Conservation (phyloP, 305 asterid genomes). For the Ajuga reptans region DNA sequence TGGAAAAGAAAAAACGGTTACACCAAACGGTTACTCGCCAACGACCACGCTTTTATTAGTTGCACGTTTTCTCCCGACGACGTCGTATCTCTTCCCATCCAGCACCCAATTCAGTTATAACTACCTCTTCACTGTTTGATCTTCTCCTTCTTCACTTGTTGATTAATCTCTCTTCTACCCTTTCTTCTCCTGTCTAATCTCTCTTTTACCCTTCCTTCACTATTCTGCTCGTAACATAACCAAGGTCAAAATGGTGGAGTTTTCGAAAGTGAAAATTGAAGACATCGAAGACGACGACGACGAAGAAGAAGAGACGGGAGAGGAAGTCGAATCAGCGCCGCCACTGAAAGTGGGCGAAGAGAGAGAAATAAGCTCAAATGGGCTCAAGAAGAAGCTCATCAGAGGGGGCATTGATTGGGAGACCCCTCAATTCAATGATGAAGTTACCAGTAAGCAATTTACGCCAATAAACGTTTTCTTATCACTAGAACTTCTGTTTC, state of each 20-base stretch:
- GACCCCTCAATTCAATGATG: constrained; percentile 54
- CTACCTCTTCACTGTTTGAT: too few relatives aligned
- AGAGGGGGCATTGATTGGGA: constrained; percentile 49
- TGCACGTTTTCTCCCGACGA: too few relatives aligned
- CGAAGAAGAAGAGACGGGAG: constrained; percentile 58
- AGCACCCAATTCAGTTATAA: too few relatives aligned
- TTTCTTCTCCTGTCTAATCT: too few relatives aligned
- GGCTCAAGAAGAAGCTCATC: constrained; percentile 59
- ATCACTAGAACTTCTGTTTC: neutral
- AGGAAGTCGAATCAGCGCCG: constrained; percentile 67
- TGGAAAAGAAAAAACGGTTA: too few relatives aligned
- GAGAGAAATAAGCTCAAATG: constrained; percentile 44
- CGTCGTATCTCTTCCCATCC: too few relatives aligned
- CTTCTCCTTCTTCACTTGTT: too few relatives aligned
- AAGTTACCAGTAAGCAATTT: constrained; percentile 40
- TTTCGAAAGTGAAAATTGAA: constrained; percentile 44
- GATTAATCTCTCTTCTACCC: too few relatives aligned
- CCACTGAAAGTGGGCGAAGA: constrained; percentile 55
- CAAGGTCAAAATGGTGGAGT: constrained; percentile 39
- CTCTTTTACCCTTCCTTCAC: too few relatives aligned
- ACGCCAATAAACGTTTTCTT: neutral
- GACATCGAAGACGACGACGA: constrained; percentile 48
- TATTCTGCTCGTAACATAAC: too few relatives aligned
- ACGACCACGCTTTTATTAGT: too few relatives aligned
- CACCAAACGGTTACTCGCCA: too few relatives aligned